A percentile compares a stretch with the other conserved stretches of the same genome.
Evolutionary conservation across 176 grass and related monocot species (phyloP).

Genomic region (Aegilops tauschii): DNA sequence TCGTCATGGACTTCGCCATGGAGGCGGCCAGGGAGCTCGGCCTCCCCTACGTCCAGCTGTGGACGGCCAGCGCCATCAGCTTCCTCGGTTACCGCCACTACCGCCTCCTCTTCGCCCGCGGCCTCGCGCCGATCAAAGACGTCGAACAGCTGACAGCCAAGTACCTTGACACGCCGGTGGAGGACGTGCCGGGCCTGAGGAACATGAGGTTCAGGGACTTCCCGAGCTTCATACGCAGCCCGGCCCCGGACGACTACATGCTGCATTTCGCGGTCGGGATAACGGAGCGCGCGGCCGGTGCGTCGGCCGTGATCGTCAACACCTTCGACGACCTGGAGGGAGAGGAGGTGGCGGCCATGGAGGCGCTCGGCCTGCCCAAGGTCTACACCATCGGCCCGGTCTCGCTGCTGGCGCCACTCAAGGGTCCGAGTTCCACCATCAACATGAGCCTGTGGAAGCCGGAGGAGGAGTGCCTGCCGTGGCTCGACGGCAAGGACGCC

Average conservation of each 20-base stretch:
- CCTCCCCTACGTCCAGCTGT: constrained; percentile 55
- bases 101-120: constrained; percentile 39
- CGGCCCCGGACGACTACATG: constrained; percentile 51
- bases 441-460: constrained; percentile 57
- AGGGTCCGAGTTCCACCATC: constrained; percentile 15
- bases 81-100: constrained; percentile 58
- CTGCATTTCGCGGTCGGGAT: constrained; percentile 28
- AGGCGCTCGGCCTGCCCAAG: constrained; percentile 27
- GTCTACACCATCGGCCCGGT: constrained; percentile 69
- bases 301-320: constrained; percentile 57
- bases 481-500: constrained; percentile 42
- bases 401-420: constrained; percentile 19
- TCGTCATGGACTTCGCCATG: constrained; percentile 65
- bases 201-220: constrained; percentile 58
- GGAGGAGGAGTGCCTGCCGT: constrained; percentile 37
- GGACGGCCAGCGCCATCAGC: constrained; percentile 61
- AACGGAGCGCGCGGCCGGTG: constrained; percentile 29
- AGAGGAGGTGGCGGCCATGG: constrained; percentile 42
- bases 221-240: constrained; percentile 64
- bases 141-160: constrained; percentile 48
- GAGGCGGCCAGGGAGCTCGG: constrained; percentile 47
- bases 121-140: constrained; percentile 63
- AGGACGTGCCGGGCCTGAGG: constrained; percentile 56
- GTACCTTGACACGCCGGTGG: constrained; percentile 58
- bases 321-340: constrained; percentile 54